Percentiles rank a stretch among this genome's conserved stretches.
Evolutionary conservation across 768 basidiomycete species (phyloP).

Genomic region (Trametes gibbosa): DNA sequence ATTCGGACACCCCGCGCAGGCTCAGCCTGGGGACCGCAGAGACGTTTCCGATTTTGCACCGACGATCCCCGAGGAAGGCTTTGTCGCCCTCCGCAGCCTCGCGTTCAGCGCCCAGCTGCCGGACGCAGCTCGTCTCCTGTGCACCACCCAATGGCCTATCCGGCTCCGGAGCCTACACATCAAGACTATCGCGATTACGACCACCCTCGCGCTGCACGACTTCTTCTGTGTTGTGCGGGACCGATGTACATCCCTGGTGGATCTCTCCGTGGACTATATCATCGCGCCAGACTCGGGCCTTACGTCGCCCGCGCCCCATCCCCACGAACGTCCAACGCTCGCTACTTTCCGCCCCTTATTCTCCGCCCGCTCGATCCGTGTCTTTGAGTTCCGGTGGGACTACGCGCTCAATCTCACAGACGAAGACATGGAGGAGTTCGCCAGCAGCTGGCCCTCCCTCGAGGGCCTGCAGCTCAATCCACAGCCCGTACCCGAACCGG

Average conservation of each 20-base stretch:
- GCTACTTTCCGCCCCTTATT: slow-evolving; percentile 38
- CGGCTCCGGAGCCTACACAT: slow-evolving; percentile 50
- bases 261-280: slow-evolving; percentile 40
- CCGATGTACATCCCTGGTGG: slow-evolving; percentile 44
- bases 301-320: slow-evolving; percentile 12
- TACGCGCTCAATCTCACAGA: slow-evolving; percentile 28
- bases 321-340: slow-evolving; percentile 32
- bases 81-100: slow-evolving; percentile 50
- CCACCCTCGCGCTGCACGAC: slow-evolving; percentile 38
- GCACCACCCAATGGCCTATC: slow-evolving; percentile 30
- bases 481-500: slow-evolving; percentile 27
- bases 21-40: slow-evolving; percentile 43
- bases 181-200: slow-evolving; percentile 46
- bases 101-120: slow-evolving; percentile 42
- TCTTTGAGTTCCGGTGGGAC: slow-evolving; percentile 37
- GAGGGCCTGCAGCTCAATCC: slow-evolving; percentile 28
- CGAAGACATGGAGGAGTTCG: slow-evolving; percentile 28
- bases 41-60: slow-evolving; percentile 49
- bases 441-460: slow-evolving; percentile 26
- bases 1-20: slow-evolving; percentile 43
- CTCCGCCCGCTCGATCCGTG: slow-evolving; percentile 26
- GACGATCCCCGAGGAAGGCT: slow-evolving; percentile 42
- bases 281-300: slow-evolving; percentile 20
- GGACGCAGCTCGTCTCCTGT: slow-evolving; percentile 38
- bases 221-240: slow-evolving; percentile 44